A percentile compares a stretch with the other conserved stretches of the same genome.
phyloP scores from a whole-genome alignment of 352 stramenopile genomes.

The Pythium angustatum region DNA sequence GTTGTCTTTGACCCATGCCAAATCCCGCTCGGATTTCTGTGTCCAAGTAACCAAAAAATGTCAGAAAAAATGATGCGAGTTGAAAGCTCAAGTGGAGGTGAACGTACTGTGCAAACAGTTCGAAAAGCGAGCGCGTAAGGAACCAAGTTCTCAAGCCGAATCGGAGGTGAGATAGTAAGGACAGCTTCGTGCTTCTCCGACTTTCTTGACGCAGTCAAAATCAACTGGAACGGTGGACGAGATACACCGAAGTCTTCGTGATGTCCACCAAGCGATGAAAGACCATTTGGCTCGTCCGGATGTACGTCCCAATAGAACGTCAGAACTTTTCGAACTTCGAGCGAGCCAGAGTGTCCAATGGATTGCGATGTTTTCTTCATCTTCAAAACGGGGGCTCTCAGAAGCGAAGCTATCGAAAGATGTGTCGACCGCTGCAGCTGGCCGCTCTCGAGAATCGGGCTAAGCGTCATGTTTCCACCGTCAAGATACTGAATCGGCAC shows the following conservation, averaged over 20 bases:
- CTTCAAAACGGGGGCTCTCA: conserved; percentile 34
- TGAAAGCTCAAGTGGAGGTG: too few species aligned
- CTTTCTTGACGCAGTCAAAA: conserved; percentile 69
- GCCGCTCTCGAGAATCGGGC: conserved; percentile 58
- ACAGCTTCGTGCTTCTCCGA: conserved; percentile 77
- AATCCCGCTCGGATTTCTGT: conserved; percentile 67
- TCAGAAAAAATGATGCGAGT: conserved; percentile 1
- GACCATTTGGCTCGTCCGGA: conserved; percentile 27
- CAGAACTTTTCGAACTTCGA: conserved; percentile 63
- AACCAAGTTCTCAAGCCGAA: conserved; percentile 75
- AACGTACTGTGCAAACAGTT: conserved; percentile 66
- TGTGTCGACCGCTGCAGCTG: conserved; percentile 58
- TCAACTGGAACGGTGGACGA: conserved; percentile 71
- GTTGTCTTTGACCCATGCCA: conserved; percentile 65
- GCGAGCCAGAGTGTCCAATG: conserved; percentile 38
- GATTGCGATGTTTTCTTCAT: conserved; percentile 31
- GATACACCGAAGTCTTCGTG: conserved; percentile 42
- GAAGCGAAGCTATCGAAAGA: conserved; percentile 59
- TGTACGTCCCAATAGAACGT: conserved; percentile 81
- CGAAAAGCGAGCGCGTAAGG: conserved; percentile 73
- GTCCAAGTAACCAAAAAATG: background rate
- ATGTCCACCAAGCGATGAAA: background rate
- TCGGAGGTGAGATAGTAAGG: conserved; percentile 65
- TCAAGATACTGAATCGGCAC: conserved; percentile 82
- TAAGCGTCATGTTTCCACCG: conserved; percentile 67